Evolutionary conservation across 176 grass and related monocot species (phyloP).

Genomic region (Avena insularis): DNA sequence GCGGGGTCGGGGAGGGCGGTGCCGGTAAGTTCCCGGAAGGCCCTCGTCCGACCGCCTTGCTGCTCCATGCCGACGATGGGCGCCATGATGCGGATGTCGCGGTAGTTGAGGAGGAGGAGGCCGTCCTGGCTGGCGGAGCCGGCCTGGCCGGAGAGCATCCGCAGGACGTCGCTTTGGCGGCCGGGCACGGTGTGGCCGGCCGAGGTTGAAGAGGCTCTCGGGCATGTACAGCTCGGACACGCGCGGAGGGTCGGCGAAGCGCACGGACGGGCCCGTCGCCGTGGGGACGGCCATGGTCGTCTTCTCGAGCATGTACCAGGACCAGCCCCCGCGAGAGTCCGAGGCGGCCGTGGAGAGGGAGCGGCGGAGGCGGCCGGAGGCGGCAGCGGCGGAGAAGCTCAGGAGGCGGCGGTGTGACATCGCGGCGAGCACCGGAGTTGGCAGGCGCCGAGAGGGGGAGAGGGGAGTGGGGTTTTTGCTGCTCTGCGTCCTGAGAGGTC

Average conservation of each 20-base stretch:
- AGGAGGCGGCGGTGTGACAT: background rate
- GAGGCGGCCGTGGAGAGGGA: background rate
- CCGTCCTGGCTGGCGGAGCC: background rate
- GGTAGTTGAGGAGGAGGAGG: background rate
- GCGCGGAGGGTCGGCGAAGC: background rate
- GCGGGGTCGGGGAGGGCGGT: background rate
- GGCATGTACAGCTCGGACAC: background rate
- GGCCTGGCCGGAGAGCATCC: background rate
- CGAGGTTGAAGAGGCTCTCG: background rate
- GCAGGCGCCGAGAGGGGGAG: background rate
- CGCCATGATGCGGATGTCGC: background rate
- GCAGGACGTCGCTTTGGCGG: background rate
- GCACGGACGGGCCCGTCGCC: background rate
- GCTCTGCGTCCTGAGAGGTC: background rate
- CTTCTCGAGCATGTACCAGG: slow-evolving; percentile 3
- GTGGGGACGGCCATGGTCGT: background rate
- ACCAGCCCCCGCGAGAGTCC: background rate
- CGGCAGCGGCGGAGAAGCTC: background rate
- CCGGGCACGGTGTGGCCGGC: background rate
- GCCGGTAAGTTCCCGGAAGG: background rate
- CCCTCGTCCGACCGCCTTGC: background rate
- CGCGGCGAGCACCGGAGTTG: background rate
- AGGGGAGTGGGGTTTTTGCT: background rate
- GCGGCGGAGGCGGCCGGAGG: background rate
- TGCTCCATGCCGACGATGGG: background rate